Evolutionary conservation across 495 filamentous ascomycete species (phyloP).

Genomic region (Aspergillus hancockii): DNA sequence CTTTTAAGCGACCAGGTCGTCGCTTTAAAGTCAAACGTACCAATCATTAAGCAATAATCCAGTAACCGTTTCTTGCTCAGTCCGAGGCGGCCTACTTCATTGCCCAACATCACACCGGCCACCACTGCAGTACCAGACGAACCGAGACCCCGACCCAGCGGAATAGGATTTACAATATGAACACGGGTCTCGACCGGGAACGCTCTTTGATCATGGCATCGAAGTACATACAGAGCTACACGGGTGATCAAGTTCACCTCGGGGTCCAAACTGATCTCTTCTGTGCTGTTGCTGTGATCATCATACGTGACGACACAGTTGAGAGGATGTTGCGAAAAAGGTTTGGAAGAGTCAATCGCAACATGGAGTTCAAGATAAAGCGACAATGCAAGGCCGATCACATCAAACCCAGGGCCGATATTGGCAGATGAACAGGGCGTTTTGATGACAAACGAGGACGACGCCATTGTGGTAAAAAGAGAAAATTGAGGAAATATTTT

Average conservation of each 20-base stretch:
- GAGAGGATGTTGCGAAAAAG: conserved; percentile 59
- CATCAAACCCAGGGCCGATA: conserved; percentile 96
- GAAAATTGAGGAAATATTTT: background rate
- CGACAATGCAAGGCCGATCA: conserved; percentile 90
- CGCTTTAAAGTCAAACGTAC: conserved; percentile 32
- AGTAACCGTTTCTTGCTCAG: conserved; percentile 81
- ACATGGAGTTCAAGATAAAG: conserved; percentile 86
- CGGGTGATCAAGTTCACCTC: conserved; percentile 88
- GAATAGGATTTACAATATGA: conserved; percentile 91
- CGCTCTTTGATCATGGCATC: conserved; percentile 78
- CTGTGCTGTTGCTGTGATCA: conserved; percentile 71
- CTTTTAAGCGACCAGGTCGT: background rate
- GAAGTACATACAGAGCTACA: conserved; percentile 86
- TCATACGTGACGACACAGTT: conserved; percentile 92
- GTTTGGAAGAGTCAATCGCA: conserved; percentile 58
- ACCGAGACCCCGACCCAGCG: conserved; percentile 84
- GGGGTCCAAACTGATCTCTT: conserved; percentile 73
- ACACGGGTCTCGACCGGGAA: conserved; percentile 88
- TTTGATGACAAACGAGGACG: conserved; percentile 59
- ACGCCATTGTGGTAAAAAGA: conserved; percentile 24
- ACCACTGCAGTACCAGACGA: conserved; percentile 94
- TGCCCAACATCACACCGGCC: conserved; percentile 86
- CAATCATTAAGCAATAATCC: conserved; percentile 95
- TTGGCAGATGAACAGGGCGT: conserved; percentile 92
- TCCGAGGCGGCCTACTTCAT: conserved; percentile 80